Evolutionary conservation across 176 grass and related monocot species (phyloP), one percentile per base, ranked within the genome.

Genomic region (Ananas comosus): DNA sequence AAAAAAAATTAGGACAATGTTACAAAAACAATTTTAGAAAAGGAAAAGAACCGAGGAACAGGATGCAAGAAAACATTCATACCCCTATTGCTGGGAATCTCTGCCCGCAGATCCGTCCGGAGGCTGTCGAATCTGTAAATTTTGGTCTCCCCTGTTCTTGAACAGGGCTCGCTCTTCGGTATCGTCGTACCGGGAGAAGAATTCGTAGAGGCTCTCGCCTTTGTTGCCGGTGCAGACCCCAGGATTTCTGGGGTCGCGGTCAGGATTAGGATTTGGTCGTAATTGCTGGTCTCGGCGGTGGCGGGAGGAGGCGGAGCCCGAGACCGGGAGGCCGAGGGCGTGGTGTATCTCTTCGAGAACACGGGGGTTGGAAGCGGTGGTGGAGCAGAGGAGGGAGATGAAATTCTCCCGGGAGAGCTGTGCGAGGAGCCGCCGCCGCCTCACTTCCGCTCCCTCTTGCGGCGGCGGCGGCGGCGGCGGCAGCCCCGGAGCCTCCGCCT

Each of bases 361-460:
- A 7, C 54, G 10, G 13, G 52, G 52, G 52, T 56, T 17, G 2
- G 54, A 59, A 59, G 5, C 16, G 16, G 54, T 16, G 54, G 16
- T 2, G n/a, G 3, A 9, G 54, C 17, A 9, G 56, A 21, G 56
- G 14, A 59, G n/a, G 56, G n/a, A 22, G 56, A 59, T 59, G 12
- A 59, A 1, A 13, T 16, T 57, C 53, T 57, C 53, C 4, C 13
- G n/a, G 53, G 53, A 57, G 53, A 17, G 13, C 33, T 0, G 33
- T 5, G 2, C 53, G n/a, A 57, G 0, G 53, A 57, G 52, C 16
- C 52, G 52, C 76, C 22, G 52, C 16, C 52, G 52, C 76, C 22
- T 66, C 80, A 8, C 65, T 69, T 9, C 48, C 81, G 0, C 81
- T 82, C 69, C 78, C 83, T 5, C 72, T 51, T 54, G 66, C 70